Conservation (phyloP, 2,329 filamentous ascomycete genomes). For the Chaetomium sp. region DNA sequence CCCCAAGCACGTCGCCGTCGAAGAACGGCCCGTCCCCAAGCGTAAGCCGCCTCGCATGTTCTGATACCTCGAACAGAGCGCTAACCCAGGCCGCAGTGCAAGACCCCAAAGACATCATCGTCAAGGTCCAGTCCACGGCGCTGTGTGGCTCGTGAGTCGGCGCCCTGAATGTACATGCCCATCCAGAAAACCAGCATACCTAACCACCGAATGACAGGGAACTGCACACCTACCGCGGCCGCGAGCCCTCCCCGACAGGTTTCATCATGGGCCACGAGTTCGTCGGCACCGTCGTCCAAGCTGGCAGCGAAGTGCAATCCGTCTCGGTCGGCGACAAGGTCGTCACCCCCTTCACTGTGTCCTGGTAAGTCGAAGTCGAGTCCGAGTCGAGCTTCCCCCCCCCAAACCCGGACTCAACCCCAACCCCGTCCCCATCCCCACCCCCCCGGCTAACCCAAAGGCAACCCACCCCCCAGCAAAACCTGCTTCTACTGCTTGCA, state of each 20-base stretch:
- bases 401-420: not conserved
- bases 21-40: conserved; percentile 77
- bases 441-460: conserved; percentile 33
- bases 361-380: conserved; percentile 67
- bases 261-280: conserved; percentile 84
- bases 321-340: conserved; percentile 75
- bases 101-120: conserved; percentile 72
- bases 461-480: conserved; percentile 45
- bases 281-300: conserved; percentile 71
- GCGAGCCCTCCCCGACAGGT: conserved; percentile 67
- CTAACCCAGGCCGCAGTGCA: conserved; percentile 51
- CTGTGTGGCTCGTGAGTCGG: conserved; percentile 78
- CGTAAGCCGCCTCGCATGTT: conserved; percentile 42
- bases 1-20: conserved; percentile 71
- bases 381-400: not conserved
- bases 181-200: not conserved
- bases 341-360: conserved; percentile 81
- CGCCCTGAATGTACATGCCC: not conserved
- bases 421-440: too few species aligned
- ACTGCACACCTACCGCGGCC: conserved; percentile 82
- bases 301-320: conserved; percentile 67
- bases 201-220: conserved; percentile 57
- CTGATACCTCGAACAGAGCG: not conserved
- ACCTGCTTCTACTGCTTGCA: conserved; percentile 84
- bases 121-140: conserved; percentile 81